Evolutionary conservation across 768 basidiomycete species (phyloP).

Genomic region (Candolleomyces eurysporus): DNA sequence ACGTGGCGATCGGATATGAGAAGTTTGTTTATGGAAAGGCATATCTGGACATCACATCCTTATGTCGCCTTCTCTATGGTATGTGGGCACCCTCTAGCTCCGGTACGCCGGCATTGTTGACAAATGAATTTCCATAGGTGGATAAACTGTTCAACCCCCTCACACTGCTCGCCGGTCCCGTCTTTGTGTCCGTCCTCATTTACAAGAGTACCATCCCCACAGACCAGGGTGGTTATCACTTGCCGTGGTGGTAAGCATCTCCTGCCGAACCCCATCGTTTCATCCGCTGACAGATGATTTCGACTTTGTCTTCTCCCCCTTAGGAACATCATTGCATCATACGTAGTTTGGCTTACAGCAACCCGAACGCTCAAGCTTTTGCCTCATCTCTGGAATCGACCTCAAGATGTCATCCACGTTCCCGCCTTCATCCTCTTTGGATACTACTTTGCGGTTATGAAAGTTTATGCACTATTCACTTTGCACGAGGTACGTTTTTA

Average conservation of each 20-base stretch:
- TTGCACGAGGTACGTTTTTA: conserved; percentile 71
- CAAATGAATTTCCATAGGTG: conserved; percentile 42
- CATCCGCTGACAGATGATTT: background rate
- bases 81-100: conserved; percentile 15
- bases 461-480: conserved; percentile 86
- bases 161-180: conserved; percentile 82
- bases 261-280: background rate
- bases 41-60: conserved; percentile 87
- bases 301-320: background rate
- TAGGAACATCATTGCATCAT: conserved; percentile 70
- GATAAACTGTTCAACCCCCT: conserved; percentile 87
- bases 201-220: conserved; percentile 75
- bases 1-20: conserved; percentile 91
- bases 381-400: conserved; percentile 77
- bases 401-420: conserved; percentile 75
- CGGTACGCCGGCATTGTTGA: too few relatives aligned
- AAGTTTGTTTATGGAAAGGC: conserved; percentile 82
- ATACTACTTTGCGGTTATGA: conserved; percentile 95
- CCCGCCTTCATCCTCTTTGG: conserved; percentile 88
- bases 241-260: conserved; percentile 72
- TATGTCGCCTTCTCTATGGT: conserved; percentile 96
- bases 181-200: conserved; percentile 71
- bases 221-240: conserved; percentile 70
- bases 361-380: conserved; percentile 79
- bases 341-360: conserved; percentile 68